These are phyloP conservation scores for Corchorus capsularis DNA, from an alignment of 345 rosid genomes.

Conservation along the genomic window DNA sequence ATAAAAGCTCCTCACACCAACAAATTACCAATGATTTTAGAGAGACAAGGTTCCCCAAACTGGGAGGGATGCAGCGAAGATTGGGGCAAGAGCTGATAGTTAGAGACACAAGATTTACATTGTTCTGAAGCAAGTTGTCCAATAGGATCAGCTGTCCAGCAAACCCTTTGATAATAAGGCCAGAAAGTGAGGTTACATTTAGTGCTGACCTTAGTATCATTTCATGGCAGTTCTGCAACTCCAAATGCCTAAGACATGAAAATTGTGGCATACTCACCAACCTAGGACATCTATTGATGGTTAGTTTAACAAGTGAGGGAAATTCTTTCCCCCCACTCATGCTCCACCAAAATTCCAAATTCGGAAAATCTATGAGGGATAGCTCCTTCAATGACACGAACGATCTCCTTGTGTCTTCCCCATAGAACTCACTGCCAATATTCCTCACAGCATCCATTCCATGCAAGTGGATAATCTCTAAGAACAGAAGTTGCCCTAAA, in stretches of 20 bases:
- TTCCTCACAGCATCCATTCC: conserved; percentile 20
- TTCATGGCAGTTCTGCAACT: conserved; percentile 3
- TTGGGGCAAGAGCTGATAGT: conserved; percentile 21
- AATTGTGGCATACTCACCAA: conserved; percentile 21
- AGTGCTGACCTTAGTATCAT: conserved; percentile 6
- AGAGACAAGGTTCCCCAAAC: conserved; percentile 5
- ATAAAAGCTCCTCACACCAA: conserved; percentile 17
- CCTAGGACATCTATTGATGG: conserved; percentile 24
- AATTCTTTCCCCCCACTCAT: conserved; percentile 19
- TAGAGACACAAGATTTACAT: background rate
- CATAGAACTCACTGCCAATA: conserved; percentile 29
- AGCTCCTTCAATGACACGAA: conserved; percentile 24
- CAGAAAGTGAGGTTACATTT: background rate
- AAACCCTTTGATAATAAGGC: conserved; percentile 10
- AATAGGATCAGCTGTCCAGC: background rate
- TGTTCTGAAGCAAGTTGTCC: conserved; percentile 8
- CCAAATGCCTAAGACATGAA: conserved; percentile 17
- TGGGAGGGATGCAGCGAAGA: conserved; percentile 11
- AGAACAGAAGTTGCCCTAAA: conserved; percentile 30
- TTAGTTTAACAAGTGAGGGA: conserved; percentile 14
- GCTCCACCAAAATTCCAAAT: conserved; percentile 25
- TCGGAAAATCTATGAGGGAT: conserved; percentile 17
- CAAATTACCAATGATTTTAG: conserved; percentile 22
- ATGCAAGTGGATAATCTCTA: conserved; percentile 19
- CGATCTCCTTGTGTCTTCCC: conserved; percentile 8